Evolutionary conservation across 805 yeast species (phyloP).

Genomic region (Huiozyma naganishii): DNA sequence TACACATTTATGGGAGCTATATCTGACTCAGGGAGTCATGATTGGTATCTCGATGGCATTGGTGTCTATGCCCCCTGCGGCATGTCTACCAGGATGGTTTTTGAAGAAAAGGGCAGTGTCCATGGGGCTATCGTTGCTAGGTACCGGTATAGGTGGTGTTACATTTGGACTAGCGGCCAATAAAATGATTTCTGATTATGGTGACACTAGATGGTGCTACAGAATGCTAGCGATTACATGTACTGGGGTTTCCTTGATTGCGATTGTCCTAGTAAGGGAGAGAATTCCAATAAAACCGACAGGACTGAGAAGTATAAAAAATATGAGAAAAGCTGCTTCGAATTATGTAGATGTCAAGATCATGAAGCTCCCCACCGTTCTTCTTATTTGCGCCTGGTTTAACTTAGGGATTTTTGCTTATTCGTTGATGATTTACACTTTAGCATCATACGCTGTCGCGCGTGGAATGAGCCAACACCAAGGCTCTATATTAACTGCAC

Average conservation of each 20-base stretch:
- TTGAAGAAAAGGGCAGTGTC: slow-evolving; percentile 48
- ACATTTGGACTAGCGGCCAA: slow-evolving; percentile 31
- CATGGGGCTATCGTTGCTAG: slow-evolving; percentile 38
- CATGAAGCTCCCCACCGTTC: slow-evolving; percentile 25
- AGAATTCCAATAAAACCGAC: slow-evolving; percentile 29
- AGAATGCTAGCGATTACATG: slow-evolving; percentile 35
- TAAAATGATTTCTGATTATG: slow-evolving; percentile 31
- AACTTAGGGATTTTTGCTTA: slow-evolving; percentile 32
- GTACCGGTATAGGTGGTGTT: slow-evolving; percentile 45
- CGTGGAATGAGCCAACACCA: slow-evolving; percentile 36
- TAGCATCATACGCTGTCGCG: slow-evolving; percentile 37
- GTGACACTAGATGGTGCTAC: slow-evolving; percentile 36
- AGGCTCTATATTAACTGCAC: slow-evolving; percentile 37
- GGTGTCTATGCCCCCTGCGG: slow-evolving; percentile 46
- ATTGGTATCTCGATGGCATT: slow-evolving; percentile 44
- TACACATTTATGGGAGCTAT: slow-evolving; percentile 51
- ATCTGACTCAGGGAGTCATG: slow-evolving; percentile 56
- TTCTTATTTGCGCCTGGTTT: slow-evolving; percentile 30
- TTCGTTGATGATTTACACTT: slow-evolving; percentile 35
- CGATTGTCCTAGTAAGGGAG: slow-evolving; percentile 36
- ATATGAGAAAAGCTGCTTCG: slow-evolving; percentile 6
- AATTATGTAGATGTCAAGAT: slow-evolving; percentile 16
- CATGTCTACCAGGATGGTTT: slow-evolving; percentile 63
- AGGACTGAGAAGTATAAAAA: slow-evolving; percentile 16
- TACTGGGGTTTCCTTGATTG: slow-evolving; percentile 29